These are phyloP conservation scores for Durotheca rogersii DNA, from an alignment of 495 filamentous ascomycete genomes.

Conservation along the genomic window DNA sequence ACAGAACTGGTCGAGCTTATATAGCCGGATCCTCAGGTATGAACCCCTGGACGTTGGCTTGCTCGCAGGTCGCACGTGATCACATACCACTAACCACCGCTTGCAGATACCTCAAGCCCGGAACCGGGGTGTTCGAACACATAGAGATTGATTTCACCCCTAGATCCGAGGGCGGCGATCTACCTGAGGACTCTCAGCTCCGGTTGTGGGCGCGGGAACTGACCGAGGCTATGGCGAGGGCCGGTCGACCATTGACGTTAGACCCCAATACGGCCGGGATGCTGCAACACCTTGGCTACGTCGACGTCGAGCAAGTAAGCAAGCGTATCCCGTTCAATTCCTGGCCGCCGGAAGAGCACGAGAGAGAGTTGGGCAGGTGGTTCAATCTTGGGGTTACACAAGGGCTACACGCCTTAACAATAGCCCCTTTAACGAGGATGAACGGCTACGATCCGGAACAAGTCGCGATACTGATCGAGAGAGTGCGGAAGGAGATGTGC, in stretches of 20 bases:
- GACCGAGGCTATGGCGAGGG: constrained; percentile 65
- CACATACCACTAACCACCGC: constrained; percentile 17
- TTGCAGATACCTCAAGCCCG: constrained; percentile 72
- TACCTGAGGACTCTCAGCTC: constrained; percentile 51
- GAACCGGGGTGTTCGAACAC: constrained; percentile 77
- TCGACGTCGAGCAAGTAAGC: constrained; percentile 73
- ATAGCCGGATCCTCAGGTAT: constrained; percentile 66
- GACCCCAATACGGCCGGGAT: constrained; percentile 64
- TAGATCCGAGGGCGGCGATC: constrained; percentile 67
- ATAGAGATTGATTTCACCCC: constrained; percentile 87
- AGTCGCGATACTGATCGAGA: constrained; percentile 60
- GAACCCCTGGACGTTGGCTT: constrained; percentile 24
- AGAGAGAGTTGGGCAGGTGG: constrained; percentile 76
- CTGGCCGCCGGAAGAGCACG: constrained; percentile 70
- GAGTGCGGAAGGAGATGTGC: constrained; percentile 69
- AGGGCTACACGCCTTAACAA: constrained; percentile 69
- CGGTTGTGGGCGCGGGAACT: constrained; percentile 70
- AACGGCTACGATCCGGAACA: constrained; percentile 64
- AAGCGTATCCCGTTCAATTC: constrained; percentile 74
- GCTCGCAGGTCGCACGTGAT: constrained; percentile 1
- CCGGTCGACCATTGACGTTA: constrained; percentile 63
- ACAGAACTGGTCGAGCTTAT: constrained; percentile 72
- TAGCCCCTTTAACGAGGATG: constrained; percentile 73
- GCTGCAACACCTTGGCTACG: constrained; percentile 74
- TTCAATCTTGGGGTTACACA: constrained; percentile 76